Evolutionary conservation across 2,329 filamentous ascomycete species (phyloP).

Genomic region (Aspergillus udagawae): DNA sequence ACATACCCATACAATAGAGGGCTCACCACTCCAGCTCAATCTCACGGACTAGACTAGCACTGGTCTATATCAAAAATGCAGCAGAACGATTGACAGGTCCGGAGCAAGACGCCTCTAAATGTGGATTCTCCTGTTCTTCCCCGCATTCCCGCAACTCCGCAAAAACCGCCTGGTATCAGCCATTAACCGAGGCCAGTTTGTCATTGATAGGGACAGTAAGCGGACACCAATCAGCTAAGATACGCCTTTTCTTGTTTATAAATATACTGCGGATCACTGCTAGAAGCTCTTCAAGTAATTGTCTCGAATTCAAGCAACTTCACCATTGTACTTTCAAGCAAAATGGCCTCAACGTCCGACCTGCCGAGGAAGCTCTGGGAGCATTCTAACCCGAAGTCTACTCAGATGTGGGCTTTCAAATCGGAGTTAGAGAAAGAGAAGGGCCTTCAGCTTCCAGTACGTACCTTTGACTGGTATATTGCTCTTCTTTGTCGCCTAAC

Average conservation of each 20-base stretch:
- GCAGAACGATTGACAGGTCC: neutral
- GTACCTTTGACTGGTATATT: neutral
- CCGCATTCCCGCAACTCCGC: neutral
- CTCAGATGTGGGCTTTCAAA: slow-evolving; percentile 65
- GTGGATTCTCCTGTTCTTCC: neutral
- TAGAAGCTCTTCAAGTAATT: neutral
- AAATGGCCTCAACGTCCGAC: slow-evolving; percentile 13
- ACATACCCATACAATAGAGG: neutral
- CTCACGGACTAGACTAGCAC: too few relatives aligned
- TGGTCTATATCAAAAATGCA: neutral
- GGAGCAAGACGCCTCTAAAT: too few relatives aligned
- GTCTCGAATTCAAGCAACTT: neutral
- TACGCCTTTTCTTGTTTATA: neutral
- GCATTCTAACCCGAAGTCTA: slow-evolving; percentile 58
- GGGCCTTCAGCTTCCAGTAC: slow-evolving; percentile 55
- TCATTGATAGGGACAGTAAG: neutral
- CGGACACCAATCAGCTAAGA: neutral
- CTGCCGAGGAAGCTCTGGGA: slow-evolving; percentile 64
- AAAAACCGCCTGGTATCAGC: neutral
- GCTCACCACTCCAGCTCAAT: neutral
- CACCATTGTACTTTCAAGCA: neutral
- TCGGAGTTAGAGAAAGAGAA: slow-evolving; percentile 59
- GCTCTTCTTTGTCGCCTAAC: neutral
- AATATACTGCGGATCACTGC: neutral
- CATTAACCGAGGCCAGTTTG: neutral